Evolutionary conservation across 208 protist species (phyloP), one percentile per base, ranked within the genome.

Genomic region (Trypanosomatidae sp.): DNA sequence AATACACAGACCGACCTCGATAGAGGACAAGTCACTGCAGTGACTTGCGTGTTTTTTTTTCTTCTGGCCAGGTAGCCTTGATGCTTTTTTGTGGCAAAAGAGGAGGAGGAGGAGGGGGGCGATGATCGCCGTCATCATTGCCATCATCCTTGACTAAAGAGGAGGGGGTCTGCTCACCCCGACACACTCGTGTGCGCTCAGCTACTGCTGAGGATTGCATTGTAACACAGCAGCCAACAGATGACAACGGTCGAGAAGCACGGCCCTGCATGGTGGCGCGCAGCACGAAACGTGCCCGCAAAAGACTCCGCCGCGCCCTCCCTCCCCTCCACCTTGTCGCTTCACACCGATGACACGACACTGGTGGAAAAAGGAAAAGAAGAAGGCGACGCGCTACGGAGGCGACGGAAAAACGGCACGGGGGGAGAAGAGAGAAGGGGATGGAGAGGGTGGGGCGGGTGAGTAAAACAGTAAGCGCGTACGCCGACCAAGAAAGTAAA

Each of bases 171-270:
- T n/a, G 43, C 9, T 33, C 28, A 72, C 17, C 49, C 50, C 49
- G 8, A 78, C 50, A 49, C 8, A 62, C 49, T 73, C 33, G 60
- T n/a, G 52, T 53, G 5, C 69, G 58, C 7, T 28, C 7, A 59
- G 30, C 55, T 36, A 30, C 66, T 44, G 7, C 15, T 25, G 39
- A 53, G 30, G 10, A 22, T 52, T 33, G 43, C 13, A n/a, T 28
- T 69, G n/a, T 17, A 56, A 73, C 66, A 33, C 25, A 73, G 68
- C 41, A 74, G n/a, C 62, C 15, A 73, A 67, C 46, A 49, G 19
- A n/a, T 47, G 25, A 44, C 43, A 53, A 5, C 8, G 22, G 1
- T 22, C 9, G 70, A 76, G 33, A 47, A 76, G 62, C 65, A 52
- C 36, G 36, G 49, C 30, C 28, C 25, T 59, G 53, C 25, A 13